Percentiles rank a stretch among this genome's conserved stretches.
Evolutionary conservation across 176 grass and related monocot genomes (phyloP).

Genomic region (Musa acuminata): DNA sequence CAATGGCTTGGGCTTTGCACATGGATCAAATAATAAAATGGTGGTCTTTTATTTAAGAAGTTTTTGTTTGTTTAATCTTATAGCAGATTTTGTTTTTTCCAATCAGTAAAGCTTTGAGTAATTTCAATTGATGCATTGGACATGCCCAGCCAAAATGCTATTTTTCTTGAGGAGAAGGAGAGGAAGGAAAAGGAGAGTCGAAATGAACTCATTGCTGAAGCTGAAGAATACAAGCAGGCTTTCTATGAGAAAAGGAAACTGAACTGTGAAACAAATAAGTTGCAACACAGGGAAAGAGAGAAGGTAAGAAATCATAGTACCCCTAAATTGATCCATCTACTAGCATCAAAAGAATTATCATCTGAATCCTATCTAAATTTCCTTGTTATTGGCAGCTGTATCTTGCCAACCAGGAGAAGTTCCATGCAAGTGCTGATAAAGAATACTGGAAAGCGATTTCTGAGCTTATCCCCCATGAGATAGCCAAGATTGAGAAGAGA

Average conservation of each 20-base stretch:
- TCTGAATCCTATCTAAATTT: background rate
- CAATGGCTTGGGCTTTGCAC: background rate
- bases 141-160: background rate
- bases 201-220: conserved; percentile 5
- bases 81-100: too few species aligned
- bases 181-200: background rate
- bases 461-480: conserved; percentile 10
- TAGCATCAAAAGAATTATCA: too few species aligned
- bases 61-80: background rate
- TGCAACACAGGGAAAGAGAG: conserved; percentile 1
- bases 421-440: conserved; percentile 2
- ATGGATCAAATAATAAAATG: background rate
- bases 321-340: background rate
- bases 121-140: background rate
- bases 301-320: background rate
- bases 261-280: background rate
- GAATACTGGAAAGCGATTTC: conserved; percentile 5
- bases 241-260: conserved; percentile 6
- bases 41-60: background rate
- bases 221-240: conserved; percentile 2
- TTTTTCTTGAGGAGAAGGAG: conserved; percentile 1
- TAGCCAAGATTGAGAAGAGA: conserved; percentile 5
- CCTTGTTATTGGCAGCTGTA: background rate
- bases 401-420: conserved; percentile 9
- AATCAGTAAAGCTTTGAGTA: background rate